A percentile compares a stretch with the other conserved stretches of the same genome.
phyloP scores from a whole-genome alignment of 2,329 filamentous ascomycete species.

The Arthroderma sp. region DNA sequence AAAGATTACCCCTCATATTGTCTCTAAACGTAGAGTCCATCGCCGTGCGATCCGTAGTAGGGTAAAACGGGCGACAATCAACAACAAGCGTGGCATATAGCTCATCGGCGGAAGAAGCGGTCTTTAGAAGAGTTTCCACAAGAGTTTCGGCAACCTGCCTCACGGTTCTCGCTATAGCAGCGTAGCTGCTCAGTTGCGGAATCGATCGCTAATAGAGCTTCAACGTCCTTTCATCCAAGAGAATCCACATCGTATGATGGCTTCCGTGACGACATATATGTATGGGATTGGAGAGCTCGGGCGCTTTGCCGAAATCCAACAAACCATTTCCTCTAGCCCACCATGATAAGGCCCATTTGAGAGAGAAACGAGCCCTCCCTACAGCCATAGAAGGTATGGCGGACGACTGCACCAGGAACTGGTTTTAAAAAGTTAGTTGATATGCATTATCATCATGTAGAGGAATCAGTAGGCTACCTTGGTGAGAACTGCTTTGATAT shows the following conservation, averaged over 20 bases:
- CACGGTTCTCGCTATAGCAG: not conserved
- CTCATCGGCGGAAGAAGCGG: not conserved
- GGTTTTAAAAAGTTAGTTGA: not conserved
- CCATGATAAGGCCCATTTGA: not conserved
- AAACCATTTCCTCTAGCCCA: not conserved
- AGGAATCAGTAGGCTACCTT: not conserved
- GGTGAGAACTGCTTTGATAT: constrained; percentile 1
- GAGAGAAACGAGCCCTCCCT: constrained; percentile 1
- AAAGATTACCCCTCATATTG: not conserved
- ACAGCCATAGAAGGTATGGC: not conserved
- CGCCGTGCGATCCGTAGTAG: too few species aligned
- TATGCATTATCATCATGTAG: not conserved
- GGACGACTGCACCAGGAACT: constrained; percentile 1
- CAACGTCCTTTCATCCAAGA: constrained; percentile 1
- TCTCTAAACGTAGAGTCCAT: not conserved
- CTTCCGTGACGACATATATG: not conserved
- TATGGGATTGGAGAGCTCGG: not conserved
- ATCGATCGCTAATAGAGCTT: not conserved
- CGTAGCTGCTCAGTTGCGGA: not conserved
- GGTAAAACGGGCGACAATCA: not conserved
- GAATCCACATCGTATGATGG: constrained; percentile 4
- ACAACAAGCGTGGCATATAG: constrained; percentile 1
- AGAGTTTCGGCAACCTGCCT: not conserved
- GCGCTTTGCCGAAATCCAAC: not conserved
- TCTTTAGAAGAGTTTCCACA: not conserved